Conservation (phyloP, 2,329 filamentous ascomycete species). For the Curvularia eragrostidis region DNA sequence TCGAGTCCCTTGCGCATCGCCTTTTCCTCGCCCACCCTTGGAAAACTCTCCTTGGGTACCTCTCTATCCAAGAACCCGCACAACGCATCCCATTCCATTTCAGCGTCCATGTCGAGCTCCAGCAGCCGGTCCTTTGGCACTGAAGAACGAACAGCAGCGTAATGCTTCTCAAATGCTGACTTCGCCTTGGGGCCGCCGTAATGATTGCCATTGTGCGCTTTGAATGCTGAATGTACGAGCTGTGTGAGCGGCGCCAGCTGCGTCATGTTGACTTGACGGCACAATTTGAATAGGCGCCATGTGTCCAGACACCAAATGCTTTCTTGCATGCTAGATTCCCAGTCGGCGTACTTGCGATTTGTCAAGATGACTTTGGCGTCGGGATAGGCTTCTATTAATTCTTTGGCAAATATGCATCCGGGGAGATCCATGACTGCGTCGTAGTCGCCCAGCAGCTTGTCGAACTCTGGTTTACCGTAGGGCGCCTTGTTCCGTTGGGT, state of each 20-base stretch:
- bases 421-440: conserved; percentile 47
- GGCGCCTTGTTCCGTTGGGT: conserved; percentile 23
- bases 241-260: conserved; percentile 34
- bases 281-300: conserved; percentile 28
- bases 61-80: conserved; percentile 37
- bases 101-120: conserved; percentile 33
- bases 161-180: conserved; percentile 34
- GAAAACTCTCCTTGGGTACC: conserved; percentile 31
- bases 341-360: conserved; percentile 34
- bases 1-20: conserved; percentile 28
- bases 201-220: conserved; percentile 31
- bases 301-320: conserved; percentile 36
- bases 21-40: conserved; percentile 30
- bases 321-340: conserved; percentile 37
- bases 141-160: conserved; percentile 30
- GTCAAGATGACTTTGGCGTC: conserved; percentile 46
- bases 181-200: conserved; percentile 31
- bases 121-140: conserved; percentile 34
- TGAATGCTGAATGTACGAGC: conserved; percentile 33
- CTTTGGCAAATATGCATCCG: conserved; percentile 35
- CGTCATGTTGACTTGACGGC: conserved; percentile 29
- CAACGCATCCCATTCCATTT: conserved; percentile 34
- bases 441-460: conserved; percentile 55
- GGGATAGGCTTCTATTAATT: conserved; percentile 43
- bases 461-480: conserved; percentile 52